phyloP scores from a whole-genome alignment of 192 early-diverging fungal species.

The Coemansia sp. region DNA sequence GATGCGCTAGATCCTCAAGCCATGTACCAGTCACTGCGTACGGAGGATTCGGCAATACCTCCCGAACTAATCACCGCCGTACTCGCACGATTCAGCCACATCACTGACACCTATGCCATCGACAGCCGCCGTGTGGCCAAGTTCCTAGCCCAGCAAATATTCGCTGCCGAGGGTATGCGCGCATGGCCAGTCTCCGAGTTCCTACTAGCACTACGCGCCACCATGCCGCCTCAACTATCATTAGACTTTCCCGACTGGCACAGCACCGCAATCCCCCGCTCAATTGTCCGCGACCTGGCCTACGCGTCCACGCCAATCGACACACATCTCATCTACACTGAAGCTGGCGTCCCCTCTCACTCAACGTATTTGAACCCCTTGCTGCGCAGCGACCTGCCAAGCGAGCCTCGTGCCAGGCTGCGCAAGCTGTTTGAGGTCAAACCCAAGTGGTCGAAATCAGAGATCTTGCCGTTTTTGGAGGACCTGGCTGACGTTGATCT shows the following conservation, averaged over 20 bases:
- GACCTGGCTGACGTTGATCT: constrained; percentile 48
- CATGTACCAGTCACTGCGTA: constrained; percentile 20
- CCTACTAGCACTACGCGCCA: constrained; percentile 26
- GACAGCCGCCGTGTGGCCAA: constrained; percentile 27
- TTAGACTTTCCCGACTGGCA: constrained; percentile 18
- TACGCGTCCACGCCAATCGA: constrained; percentile 33
- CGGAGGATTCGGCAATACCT: constrained; percentile 16
- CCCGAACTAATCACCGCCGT: constrained; percentile 38
- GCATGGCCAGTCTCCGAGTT: constrained; percentile 50
- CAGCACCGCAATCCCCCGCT: constrained; percentile 29
- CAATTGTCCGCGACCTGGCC: constrained; percentile 47
- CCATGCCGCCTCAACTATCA: constrained; percentile 50
- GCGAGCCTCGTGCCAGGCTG: constrained; percentile 35
- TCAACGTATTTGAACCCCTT: constrained; percentile 33
- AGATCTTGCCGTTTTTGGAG: constrained; percentile 49
- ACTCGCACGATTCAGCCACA: constrained; percentile 24
- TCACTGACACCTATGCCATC: constrained; percentile 19
- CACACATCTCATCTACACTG: constrained; percentile 22
- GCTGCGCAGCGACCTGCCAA: constrained; percentile 24
- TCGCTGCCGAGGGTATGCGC: constrained; percentile 29
- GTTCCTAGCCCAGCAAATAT: constrained; percentile 52
- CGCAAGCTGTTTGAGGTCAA: constrained; percentile 40
- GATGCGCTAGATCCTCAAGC: constrained; percentile 17
- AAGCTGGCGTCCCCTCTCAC: constrained; percentile 11
- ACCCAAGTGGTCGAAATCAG: constrained; percentile 31